Evolutionary conservation across 768 basidiomycete species (phyloP), one percentile per base, ranked within the genome.

Genomic region (Mrakia gelida): DNA sequence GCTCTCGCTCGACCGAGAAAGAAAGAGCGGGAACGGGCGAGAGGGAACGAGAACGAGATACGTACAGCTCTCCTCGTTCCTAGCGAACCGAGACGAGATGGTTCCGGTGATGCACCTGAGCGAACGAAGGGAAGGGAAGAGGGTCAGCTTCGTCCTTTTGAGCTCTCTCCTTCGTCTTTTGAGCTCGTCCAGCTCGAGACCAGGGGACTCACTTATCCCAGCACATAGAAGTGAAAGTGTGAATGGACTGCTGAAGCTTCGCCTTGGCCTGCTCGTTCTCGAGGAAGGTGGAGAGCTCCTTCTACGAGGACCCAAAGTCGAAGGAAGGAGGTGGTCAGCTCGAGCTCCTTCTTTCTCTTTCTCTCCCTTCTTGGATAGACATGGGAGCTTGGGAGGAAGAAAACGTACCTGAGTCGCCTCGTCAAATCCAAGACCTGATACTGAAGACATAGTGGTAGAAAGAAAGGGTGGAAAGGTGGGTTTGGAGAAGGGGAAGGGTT

Each of bases 201-300:
- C 54, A 34, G 54, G 30, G 54, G 38, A 28, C 59, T 32, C 38
- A 75, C 74, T 63, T 75, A 21, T 75, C 74, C 62, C 74, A 75
- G 67, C 45, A 75, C 75, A 75, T 75, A 2, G 43, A 30, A 23
- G 75, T 73, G 62, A 78, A 78, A 10, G 77, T 78, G 65, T 78
- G 77, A 56, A 78, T 78, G 34, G 65, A 70, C 9, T 73, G 72
- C 45, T 78, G 77, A 4, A 78, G 62, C 77, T 78, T 78, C 13
- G 77, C 77, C 65, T 74, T 74, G 26, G 65, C 26, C 54, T 78
- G 77, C 73, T 78, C 77, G 63, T 67, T 68, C 77, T 78, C 77
- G 41, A 78, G 73, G 59, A 78, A 78, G 10, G 73, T 65, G 4
- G 73, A 59, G 30, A 78, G 77, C 73, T 78, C 77, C 41, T 68